Percentiles rank a stretch among this genome's conserved stretches.
phyloP scores from a whole-genome alignment of 495 filamentous ascomycete genomes.

The Aspergillus bridgeri region DNA sequence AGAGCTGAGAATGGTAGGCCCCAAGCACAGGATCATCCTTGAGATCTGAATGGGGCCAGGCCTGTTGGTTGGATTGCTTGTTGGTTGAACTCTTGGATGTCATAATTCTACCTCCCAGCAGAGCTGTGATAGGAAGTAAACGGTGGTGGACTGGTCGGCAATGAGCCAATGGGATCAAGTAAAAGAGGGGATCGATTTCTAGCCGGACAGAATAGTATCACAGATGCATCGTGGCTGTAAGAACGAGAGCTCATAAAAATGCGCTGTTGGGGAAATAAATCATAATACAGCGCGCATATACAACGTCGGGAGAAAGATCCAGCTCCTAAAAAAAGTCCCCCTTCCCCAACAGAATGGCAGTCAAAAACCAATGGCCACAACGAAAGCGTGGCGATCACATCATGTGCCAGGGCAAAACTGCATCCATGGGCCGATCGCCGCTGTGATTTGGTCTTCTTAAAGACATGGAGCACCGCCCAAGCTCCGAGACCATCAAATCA shows the following conservation, averaged over 20 bases:
- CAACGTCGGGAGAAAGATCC: not conserved
- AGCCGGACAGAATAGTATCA: not conserved
- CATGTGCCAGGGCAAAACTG: not conserved
- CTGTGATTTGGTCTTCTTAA: not conserved
- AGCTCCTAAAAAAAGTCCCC: not conserved
- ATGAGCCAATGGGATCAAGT: not conserved
- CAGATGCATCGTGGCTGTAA: not conserved
- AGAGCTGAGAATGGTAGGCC: not conserved
- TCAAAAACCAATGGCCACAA: not conserved
- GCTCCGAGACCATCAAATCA: constrained; percentile 2
- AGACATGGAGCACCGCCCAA: not conserved
- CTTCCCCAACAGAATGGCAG: too few species aligned
- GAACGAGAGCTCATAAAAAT: not conserved
- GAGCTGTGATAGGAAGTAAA: not conserved
- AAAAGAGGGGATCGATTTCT: not conserved
- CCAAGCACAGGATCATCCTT: not conserved
- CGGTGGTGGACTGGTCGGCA: not conserved
- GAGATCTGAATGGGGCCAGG: not conserved
- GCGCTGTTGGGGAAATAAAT: not conserved
- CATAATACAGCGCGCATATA: not conserved
- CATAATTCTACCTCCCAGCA: not conserved
- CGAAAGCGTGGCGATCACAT: not conserved
- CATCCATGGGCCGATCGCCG: not conserved
- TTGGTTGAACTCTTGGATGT: not conserved
- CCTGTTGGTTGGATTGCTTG: not conserved